Evolutionary conservation across 2,329 filamentous ascomycete species (phyloP), one percentile per base, ranked within the genome.

Genomic region (Exophiala phaeomuriformis): DNA sequence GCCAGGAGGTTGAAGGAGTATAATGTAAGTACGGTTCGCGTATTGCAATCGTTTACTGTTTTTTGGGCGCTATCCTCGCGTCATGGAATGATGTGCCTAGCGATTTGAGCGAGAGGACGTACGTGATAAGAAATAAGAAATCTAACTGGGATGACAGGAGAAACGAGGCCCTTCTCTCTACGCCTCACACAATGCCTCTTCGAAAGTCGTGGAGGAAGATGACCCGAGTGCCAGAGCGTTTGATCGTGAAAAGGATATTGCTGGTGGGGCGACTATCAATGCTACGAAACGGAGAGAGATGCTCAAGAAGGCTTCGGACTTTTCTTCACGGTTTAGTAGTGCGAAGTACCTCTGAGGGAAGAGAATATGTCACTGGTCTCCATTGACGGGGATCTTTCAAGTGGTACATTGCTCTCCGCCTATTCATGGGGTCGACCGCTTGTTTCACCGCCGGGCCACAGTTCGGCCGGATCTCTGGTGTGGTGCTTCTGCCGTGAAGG

Each of bases 171-270:
- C 72, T 66, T 83, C 77, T 57, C 71, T 85, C 42, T 79, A 81
- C 59, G 80, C 83, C 29, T 75, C 82, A 59, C 80, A 84, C 63
- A 30, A 30, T 9, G 32, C 44, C 5, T 67, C 61, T 55, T 69
- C 66, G 36, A 71, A 66, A 4, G 74, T 78, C 12, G 82, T 84
- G 58, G 82, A 88, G 59, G 88, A 93, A 27, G 91, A 96, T 70
- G 90, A 97, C 67, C 91, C 93, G 0, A 95, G 89, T 69, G 85
- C 86, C 70, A 78, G 91, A 56, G 85, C 82, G 0, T 97, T 97
- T 70, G 89, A 96, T 71, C 79, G 83, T 58, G 88, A 96, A 69
- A 97, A 96, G 73, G 93, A 97, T 68, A 95, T 97, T 82, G 85
- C 82, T 37, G 72, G 88, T 2, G 84, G 85, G 5, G 81, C 82